These are phyloP conservation scores for Podospora australis DNA, from an alignment of 495 filamentous ascomycete species.

Conservation along the genomic window DNA sequence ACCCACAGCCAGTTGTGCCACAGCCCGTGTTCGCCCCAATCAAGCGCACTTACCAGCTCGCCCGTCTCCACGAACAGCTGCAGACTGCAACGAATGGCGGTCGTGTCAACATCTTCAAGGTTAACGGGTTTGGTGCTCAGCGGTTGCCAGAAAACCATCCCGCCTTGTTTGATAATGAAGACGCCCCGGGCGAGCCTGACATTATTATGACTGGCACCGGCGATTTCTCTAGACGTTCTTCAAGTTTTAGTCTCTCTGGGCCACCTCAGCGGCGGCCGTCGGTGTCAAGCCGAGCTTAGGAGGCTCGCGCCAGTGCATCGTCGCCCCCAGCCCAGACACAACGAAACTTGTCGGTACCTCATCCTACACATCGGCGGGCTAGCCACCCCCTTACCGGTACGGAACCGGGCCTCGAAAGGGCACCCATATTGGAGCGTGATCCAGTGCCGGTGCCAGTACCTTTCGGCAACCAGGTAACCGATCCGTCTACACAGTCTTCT, in stretches of 20 bases:
- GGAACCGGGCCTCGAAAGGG: background rate
- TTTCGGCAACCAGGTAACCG: too few species aligned
- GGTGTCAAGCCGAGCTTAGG: constrained; percentile 37
- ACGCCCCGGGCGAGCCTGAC: constrained; percentile 43
- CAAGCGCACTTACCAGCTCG: constrained; percentile 67
- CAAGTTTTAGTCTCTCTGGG: constrained; percentile 40
- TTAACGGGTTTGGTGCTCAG: constrained; percentile 40
- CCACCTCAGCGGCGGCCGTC: constrained; percentile 36
- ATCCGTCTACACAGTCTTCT: too few species aligned
- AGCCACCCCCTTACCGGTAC: background rate
- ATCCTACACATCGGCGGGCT: background rate
- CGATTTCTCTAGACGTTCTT: constrained; percentile 31
- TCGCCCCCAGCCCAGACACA: constrained; percentile 1
- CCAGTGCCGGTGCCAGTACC: too few species aligned
- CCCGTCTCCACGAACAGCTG: constrained; percentile 85
- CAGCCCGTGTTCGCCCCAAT: constrained; percentile 61
- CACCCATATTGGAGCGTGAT: too few species aligned
- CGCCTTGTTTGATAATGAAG: constrained; percentile 32
- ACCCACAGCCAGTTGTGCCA: constrained; percentile 63
- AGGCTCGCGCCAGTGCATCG: constrained; percentile 10
- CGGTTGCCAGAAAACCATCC: constrained; percentile 40
- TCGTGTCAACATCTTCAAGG: constrained; percentile 50
- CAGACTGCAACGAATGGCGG: constrained; percentile 61
- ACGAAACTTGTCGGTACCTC: background rate
- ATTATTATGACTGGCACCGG: constrained; percentile 22